A percentile compares a stretch with the other conserved stretches of the same genome.
Conservation (phyloP, 768 basidiomycete genomes). For the Leccinum broughii region DNA sequence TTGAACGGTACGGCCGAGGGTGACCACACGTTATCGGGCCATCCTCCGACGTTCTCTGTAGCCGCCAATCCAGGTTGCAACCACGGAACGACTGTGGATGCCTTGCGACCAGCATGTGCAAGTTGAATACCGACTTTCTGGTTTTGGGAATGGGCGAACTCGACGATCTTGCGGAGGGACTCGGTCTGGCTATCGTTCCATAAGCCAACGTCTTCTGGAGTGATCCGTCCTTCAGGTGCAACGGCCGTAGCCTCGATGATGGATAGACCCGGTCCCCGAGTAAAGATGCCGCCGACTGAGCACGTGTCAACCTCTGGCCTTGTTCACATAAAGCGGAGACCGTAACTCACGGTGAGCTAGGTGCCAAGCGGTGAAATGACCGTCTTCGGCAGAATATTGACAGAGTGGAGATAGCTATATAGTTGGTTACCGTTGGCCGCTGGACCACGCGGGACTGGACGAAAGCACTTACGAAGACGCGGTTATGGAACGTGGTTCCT, state of each 20-base stretch:
- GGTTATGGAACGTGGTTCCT: conserved; percentile 52
- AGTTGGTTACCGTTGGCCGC: background rate
- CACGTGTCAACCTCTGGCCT: background rate
- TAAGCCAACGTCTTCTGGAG: conserved; percentile 62
- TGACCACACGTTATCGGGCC: conserved; percentile 54
- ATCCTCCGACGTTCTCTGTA: conserved; percentile 44
- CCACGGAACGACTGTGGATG: conserved; percentile 65
- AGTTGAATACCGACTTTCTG: conserved; percentile 76
- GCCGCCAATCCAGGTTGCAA: conserved; percentile 39
- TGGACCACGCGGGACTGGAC: background rate
- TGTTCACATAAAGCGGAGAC: background rate
- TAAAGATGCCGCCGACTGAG: conserved; percentile 44
- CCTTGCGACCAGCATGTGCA: conserved; percentile 78
- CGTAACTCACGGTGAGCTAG: conserved; percentile 42
- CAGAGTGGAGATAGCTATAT: conserved; percentile 53
- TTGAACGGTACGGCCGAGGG: conserved; percentile 53
- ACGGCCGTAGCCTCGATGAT: conserved; percentile 70
- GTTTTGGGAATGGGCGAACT: conserved; percentile 71
- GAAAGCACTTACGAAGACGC: conserved; percentile 46
- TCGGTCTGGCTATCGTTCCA: conserved; percentile 62
- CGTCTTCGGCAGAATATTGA: conserved; percentile 61
- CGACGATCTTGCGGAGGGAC: conserved; percentile 50
- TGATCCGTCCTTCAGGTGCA: conserved; percentile 61
- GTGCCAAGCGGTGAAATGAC: conserved; percentile 56
- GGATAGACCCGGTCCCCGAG: conserved; percentile 55